These are phyloP conservation scores for Amanita molliuscula DNA, from an alignment of 768 basidiomycete species.

Conservation along the genomic window DNA sequence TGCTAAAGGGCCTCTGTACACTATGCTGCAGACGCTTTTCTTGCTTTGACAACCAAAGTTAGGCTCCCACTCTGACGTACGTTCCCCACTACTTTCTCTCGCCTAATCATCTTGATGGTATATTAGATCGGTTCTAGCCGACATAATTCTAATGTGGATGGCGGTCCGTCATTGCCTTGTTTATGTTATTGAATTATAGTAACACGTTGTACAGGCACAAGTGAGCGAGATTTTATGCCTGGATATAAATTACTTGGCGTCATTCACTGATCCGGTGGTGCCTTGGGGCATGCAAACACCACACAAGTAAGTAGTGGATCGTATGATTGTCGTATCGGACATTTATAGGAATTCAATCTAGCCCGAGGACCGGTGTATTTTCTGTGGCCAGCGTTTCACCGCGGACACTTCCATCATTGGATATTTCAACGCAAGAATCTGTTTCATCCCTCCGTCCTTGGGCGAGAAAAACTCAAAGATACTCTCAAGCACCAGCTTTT, in stretches of 20 bases:
- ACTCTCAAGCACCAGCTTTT: conserved; percentile 24
- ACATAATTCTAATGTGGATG: conserved; percentile 58
- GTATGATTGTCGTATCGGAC: not conserved
- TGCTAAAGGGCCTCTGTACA: not conserved
- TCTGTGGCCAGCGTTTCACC: conserved; percentile 29
- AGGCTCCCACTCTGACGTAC: conserved; percentile 34
- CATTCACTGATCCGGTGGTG: conserved; percentile 38
- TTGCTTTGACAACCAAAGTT: not conserved
- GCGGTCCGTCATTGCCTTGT: conserved; percentile 28
- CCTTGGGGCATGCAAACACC: conserved; percentile 54
- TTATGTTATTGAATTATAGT: not conserved
- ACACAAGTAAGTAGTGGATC: conserved; percentile 41
- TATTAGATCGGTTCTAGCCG: conserved; percentile 52
- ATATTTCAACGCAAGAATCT: conserved; percentile 43
- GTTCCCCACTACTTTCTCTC: conserved; percentile 8
- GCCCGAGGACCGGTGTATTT: conserved; percentile 48
- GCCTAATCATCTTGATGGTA: not conserved
- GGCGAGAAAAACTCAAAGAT: conserved; percentile 27
- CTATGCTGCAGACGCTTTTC: conserved; percentile 1
- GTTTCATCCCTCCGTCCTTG: conserved; percentile 55
- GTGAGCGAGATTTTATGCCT: conserved; percentile 44
- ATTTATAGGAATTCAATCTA: conserved; percentile 14
- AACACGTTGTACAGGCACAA: conserved; percentile 32
- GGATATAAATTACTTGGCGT: conserved; percentile 41
- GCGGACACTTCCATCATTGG: conserved; percentile 35